phyloP scores from a whole-genome alignment of 805 yeast species.

The Ogataea minuta region DNA sequence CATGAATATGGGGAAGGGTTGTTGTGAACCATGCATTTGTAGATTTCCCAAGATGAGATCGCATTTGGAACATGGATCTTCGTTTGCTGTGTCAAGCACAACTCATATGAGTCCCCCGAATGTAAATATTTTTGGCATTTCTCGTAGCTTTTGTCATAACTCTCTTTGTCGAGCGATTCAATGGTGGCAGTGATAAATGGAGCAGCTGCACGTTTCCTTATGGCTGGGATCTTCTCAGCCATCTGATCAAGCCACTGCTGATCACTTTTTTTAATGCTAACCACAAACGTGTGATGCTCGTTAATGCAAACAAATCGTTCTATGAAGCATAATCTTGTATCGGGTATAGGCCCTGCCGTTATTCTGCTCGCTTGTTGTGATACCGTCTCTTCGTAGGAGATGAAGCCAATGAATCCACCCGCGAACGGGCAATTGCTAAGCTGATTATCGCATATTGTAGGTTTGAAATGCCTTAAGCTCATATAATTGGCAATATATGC shows the following conservation, averaged over 20 bases:
- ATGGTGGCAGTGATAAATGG: conserved; percentile 28
- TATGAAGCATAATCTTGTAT: conserved; percentile 69
- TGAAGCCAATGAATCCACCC: conserved; percentile 88
- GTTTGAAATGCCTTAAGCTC: conserved; percentile 36
- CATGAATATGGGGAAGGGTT: conserved; percentile 96
- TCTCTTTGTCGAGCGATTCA: conserved; percentile 48
- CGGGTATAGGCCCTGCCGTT: conserved; percentile 52
- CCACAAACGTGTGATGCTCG: conserved; percentile 47
- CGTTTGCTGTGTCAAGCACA: conserved; percentile 83
- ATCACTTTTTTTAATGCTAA: conserved; percentile 48
- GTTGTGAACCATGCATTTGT: conserved; percentile 61
- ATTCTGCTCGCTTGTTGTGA: conserved; percentile 37
- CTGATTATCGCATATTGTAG: conserved; percentile 23
- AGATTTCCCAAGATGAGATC: conserved; percentile 72
- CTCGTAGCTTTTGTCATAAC: conserved; percentile 55
- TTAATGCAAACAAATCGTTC: conserved; percentile 63
- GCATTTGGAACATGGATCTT: conserved; percentile 48
- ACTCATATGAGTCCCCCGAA: conserved; percentile 89
- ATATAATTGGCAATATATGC: conserved; percentile 48
- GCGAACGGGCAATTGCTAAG: conserved; percentile 63
- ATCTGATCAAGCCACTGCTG: conserved; percentile 35
- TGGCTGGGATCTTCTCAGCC: neutral
- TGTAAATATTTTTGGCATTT: conserved; percentile 65
- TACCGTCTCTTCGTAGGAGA: conserved; percentile 86
- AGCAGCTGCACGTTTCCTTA: neutral